phyloP scores from a whole-genome alignment of 805 yeast species.

The Metschnikowia amazonensis region DNA sequence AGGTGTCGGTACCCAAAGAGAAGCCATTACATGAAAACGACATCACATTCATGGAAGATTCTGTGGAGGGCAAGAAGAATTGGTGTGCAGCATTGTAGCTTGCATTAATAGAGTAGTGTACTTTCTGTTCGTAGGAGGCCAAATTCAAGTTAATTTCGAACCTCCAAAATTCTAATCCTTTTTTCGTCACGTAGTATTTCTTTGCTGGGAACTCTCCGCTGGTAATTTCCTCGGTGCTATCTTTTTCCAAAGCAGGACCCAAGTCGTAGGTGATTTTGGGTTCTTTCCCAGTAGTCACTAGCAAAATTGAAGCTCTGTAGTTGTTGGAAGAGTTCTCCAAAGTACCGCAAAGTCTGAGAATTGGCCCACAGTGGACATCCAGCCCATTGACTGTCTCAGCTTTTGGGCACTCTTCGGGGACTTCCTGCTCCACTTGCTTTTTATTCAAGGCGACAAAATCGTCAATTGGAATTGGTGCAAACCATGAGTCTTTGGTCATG shows the following conservation, averaged over 20 bases:
- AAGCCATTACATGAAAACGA: slow-evolving; percentile 91
- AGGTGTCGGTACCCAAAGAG: slow-evolving; percentile 67
- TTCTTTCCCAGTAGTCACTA: slow-evolving; percentile 51
- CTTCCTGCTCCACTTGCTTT: slow-evolving; percentile 17
- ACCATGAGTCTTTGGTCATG: slow-evolving; percentile 18
- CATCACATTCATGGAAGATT: slow-evolving; percentile 73
- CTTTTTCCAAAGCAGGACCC: slow-evolving; percentile 30
- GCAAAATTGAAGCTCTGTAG: slow-evolving; percentile 66
- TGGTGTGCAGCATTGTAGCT: slow-evolving; percentile 20
- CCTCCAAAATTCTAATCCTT: slow-evolving; percentile 60
- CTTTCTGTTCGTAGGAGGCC: slow-evolving; percentile 50
- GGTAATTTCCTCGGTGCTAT: slow-evolving; percentile 6
- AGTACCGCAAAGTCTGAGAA: slow-evolving; percentile 63
- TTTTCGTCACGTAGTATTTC: slow-evolving; percentile 41
- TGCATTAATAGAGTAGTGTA: slow-evolving; percentile 58
- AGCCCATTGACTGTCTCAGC: slow-evolving; percentile 27
- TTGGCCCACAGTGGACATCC: slow-evolving; percentile 73
- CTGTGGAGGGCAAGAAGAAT: slow-evolving; percentile 63
- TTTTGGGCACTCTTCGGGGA: slow-evolving; percentile 31
- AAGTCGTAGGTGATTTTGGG: slow-evolving; percentile 33
- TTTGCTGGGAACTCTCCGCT: slow-evolving; percentile 47
- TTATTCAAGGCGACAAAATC: slow-evolving; percentile 28
- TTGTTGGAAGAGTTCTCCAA: slow-evolving; percentile 44
- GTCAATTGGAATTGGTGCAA: slow-evolving; percentile 26
- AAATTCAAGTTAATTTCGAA: slow-evolving; percentile 53